These are phyloP conservation scores for Suillus lakei DNA, from an alignment of 768 basidiomycete species.

Conservation along the genomic window DNA sequence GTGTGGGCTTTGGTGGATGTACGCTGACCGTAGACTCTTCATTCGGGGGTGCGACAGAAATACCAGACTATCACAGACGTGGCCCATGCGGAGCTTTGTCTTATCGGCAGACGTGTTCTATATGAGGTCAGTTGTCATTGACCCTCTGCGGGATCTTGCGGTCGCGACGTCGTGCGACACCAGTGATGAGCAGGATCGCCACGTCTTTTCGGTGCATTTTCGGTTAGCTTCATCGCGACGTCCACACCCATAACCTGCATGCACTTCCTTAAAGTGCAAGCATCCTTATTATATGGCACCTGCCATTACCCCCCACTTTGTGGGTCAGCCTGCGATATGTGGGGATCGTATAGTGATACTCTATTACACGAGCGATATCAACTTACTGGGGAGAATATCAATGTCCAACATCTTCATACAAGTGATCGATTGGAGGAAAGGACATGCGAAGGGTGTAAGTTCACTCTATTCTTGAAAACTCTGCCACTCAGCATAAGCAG, in stretches of 20 bases:
- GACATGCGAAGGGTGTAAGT: not conserved
- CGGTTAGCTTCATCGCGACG: not conserved
- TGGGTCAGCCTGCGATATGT: not conserved
- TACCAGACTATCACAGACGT: not conserved
- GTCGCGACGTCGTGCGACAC: not conserved
- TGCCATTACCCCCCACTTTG: not conserved
- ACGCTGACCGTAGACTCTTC: not conserved
- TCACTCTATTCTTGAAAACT: not conserved
- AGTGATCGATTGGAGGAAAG: constrained; percentile 3
- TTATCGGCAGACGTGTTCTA: not conserved
- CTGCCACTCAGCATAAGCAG: not conserved
- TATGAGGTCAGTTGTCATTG: not conserved
- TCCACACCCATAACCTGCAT: not conserved
- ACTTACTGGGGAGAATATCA: not conserved
- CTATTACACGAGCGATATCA: not conserved
- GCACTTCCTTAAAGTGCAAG: not conserved
- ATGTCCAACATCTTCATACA: not conserved
- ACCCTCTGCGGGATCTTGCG: not conserved
- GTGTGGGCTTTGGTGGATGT: constrained; percentile 4
- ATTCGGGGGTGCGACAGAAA: not conserved
- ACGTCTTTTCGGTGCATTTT: not conserved
- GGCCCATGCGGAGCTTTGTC: not conserved
- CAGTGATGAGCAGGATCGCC: rapidly evolving
- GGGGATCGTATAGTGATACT: not conserved
- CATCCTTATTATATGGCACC: not conserved